Evolutionary conservation across 352 stramenopile species (phyloP).

Genomic region (Elongisporangium anandrum): DNA sequence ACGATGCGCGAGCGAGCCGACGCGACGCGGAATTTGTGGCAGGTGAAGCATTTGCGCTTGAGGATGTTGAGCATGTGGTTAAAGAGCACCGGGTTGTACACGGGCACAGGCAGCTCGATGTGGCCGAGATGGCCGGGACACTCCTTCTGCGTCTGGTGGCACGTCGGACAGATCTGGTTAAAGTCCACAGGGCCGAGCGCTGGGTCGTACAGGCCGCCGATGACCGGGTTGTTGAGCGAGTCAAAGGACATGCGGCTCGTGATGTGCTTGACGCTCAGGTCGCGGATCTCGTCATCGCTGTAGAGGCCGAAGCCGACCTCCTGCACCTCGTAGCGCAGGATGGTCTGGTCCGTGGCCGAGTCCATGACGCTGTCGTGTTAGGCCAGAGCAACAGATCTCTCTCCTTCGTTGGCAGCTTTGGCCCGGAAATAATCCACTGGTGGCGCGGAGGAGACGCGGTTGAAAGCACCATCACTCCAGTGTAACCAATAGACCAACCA

Average conservation of each 20-base stretch:
- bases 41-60: constrained; percentile 98
- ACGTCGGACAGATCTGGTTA: constrained; percentile 93
- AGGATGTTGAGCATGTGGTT: constrained; percentile 93
- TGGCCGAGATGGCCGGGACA: constrained; percentile 98
- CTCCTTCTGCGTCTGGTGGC: constrained; percentile 92
- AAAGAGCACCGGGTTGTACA: constrained; percentile 99
- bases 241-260: constrained; percentile 95
- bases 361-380: constrained; percentile 45
- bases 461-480: constrained; percentile 4
- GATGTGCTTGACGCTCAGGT: constrained; percentile 96
- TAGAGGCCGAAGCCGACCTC: constrained; percentile 96
- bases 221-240: constrained; percentile 91
- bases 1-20: constrained; percentile 74
- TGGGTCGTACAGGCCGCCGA: constrained; percentile 97
- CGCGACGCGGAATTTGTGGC: constrained; percentile 94
- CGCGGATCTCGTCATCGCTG: constrained; percentile 96
- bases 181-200: constrained; percentile 92
- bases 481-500: constrained; percentile 28
- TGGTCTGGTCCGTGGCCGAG: constrained; percentile 86
- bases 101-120: constrained; percentile 97
- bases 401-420: background rate
- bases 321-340: constrained; percentile 87
- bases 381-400: background rate
- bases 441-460: constrained; percentile 4
- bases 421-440: constrained; percentile 25